Conservation (phyloP, 2,329 filamentous ascomycete genomes). For the Pseudophaeomoniella oleicola region DNA sequence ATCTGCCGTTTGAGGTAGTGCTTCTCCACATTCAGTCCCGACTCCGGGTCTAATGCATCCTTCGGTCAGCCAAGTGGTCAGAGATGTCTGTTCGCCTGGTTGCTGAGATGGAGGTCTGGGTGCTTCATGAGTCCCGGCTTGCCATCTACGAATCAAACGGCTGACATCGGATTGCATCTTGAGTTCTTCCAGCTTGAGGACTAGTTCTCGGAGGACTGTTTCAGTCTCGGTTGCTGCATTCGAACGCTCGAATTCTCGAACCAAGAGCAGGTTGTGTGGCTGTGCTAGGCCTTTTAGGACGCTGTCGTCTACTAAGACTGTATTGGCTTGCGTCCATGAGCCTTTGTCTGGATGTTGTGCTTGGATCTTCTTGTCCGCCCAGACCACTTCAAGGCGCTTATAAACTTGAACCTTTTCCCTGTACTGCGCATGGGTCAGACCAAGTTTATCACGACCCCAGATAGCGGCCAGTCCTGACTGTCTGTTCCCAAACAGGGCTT, state of each 20-base stretch:
- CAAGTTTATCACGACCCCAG: constrained; percentile 68
- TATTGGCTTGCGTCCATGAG: constrained; percentile 69
- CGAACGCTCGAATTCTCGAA: constrained; percentile 56
- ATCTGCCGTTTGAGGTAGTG: neutral
- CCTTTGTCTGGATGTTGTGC: constrained; percentile 20
- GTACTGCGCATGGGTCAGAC: constrained; percentile 52
- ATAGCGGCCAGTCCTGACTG: constrained; percentile 48
- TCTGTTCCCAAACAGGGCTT: constrained; percentile 40
- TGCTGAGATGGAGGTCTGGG: neutral
- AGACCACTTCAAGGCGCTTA: constrained; percentile 65
- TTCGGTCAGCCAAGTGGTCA: neutral
- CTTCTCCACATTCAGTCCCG: neutral
- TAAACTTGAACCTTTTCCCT: constrained; percentile 66
- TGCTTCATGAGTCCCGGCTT: constrained; percentile 4
- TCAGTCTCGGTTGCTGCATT: constrained; percentile 24
- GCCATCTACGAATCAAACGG: constrained; percentile 23
- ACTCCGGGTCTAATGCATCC: neutral
- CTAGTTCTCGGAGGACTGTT: constrained; percentile 34
- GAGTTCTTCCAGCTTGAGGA: constrained; percentile 37
- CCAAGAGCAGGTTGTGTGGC: constrained; percentile 65
- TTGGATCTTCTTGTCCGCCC: constrained; percentile 38
- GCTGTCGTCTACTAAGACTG: constrained; percentile 79
- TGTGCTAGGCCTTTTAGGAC: constrained; percentile 65
- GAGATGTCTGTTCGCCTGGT: neutral
- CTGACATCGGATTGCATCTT: constrained; percentile 34